Base-by-base conservation (phyloP, 306 rosid genomes). In the Lagenaria siceraria region DNA sequence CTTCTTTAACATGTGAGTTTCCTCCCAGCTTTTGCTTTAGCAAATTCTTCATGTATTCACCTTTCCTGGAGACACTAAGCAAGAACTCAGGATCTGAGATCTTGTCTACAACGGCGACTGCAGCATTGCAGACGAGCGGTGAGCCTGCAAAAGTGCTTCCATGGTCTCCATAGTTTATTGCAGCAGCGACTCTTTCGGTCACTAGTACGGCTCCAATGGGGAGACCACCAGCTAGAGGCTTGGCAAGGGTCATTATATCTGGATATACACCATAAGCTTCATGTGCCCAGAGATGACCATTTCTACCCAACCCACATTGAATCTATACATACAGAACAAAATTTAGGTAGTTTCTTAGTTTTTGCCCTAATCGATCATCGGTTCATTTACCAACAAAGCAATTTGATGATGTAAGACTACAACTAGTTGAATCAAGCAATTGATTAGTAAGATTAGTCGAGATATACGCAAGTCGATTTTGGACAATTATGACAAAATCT, bases 221-320 rank as follows among this genome's bases (percentile, higher is more conserved):
- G 8, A 94, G 86, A 49, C 98, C 98, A 27, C 98, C 98, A 1
- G 98, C 98, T 40, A 94, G 91, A 75, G 98, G 98, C 87, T 94
- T 94, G 61, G 97, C 97, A 10, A 92, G 95, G 61, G 97, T 92
- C 98, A 94, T 92, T 64, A 94, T 85, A 82, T 91, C 98, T 2
- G 98, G 98, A 84, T 83, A 89, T 54, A 94, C 77, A 12, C 86
- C 89, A 64, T 75, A 92, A 4, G 90, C 89, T 66, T 94, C 96
- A 36, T 94, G 93, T 3, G 97, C 97, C 97, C 97, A 94, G 22
- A 94, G 91, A 80, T 38, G 77, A 29, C 98, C 98, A 10, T 91
- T 78, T 80, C 98, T 83, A 53, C 98, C 98, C 79, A 94, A 86
- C 55, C 98, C 98, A 80, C 98, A 94, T 86, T 94, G 98, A 65